A percentile compares a stretch with the other conserved stretches of the same genome.
These are phyloP conservation scores for Epithemia pelagica DNA, from an alignment of 108 stramenopile genomes.

Conservation along the genomic window DNA sequence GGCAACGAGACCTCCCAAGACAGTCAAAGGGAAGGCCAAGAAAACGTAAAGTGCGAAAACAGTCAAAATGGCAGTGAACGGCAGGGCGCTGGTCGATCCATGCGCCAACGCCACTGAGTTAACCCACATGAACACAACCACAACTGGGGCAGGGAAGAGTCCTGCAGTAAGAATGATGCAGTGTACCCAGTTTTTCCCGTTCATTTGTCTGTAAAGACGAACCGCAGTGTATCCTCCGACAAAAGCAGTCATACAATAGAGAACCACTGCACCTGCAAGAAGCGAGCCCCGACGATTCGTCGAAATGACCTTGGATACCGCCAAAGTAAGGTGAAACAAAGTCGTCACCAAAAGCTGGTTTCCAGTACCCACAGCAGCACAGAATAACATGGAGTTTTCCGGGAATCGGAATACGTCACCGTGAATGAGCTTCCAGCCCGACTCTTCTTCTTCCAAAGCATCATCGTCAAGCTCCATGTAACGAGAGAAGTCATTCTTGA, in stretches of 20 bases:
- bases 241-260: constrained; percentile 88
- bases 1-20: constrained; percentile 88
- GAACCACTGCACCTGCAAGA: constrained; percentile 82
- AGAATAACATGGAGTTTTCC: constrained; percentile 65
- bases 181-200: constrained; percentile 88
- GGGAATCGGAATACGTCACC: constrained; percentile 97
- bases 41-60: constrained; percentile 72
- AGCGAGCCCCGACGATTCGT: constrained; percentile 92
- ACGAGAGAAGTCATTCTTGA: constrained; percentile 95
- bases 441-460: constrained; percentile 91
- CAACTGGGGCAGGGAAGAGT: constrained; percentile 85
- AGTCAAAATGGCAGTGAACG: constrained; percentile 88
- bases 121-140: constrained; percentile 80
- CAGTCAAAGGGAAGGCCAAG: constrained; percentile 85
- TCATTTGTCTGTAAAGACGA: constrained; percentile 89
- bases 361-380: constrained; percentile 89
- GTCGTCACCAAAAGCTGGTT: constrained; percentile 78
- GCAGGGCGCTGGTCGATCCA: constrained; percentile 91
- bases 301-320: constrained; percentile 79
- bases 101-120: constrained; percentile 89
- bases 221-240: constrained; percentile 83
- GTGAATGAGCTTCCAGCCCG: constrained; percentile 98
- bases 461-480: constrained; percentile 95
- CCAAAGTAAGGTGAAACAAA: constrained; percentile 76
- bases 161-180: constrained; percentile 78